Percentiles rank a stretch among this genome's conserved stretches.
These are phyloP conservation scores for Plasmopara muralis DNA, from an alignment of 352 stramenopile species.

Conservation along the genomic window DNA sequence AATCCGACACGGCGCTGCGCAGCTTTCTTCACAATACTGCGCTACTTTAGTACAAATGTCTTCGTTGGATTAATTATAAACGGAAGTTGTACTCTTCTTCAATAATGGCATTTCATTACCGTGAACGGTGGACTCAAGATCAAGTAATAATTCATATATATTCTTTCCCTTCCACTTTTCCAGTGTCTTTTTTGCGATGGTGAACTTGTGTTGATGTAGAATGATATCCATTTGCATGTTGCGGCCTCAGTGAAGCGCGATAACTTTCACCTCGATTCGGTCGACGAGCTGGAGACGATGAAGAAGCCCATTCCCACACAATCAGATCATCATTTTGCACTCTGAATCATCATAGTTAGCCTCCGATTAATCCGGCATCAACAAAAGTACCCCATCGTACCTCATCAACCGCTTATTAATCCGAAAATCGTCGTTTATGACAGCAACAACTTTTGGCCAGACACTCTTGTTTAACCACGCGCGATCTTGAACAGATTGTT, in stretches of 20 bases:
- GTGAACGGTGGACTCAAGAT: background rate
- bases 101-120: background rate
- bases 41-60: background rate
- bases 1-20: too few relatives aligned
- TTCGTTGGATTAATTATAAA: background rate
- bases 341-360: constrained; percentile 17
- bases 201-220: constrained; percentile 5
- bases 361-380: constrained; percentile 3
- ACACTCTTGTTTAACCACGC: constrained; percentile 47
- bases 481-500: constrained; percentile 34
- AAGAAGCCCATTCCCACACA: constrained; percentile 59
- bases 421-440: constrained; percentile 53
- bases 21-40: too few relatives aligned
- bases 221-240: background rate
- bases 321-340: constrained; percentile 36
- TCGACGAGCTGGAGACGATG: constrained; percentile 30
- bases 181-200: constrained; percentile 13
- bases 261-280: constrained; percentile 6
- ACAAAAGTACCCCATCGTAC: constrained; percentile 24
- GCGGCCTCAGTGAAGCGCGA: constrained; percentile 1
- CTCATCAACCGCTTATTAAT: constrained; percentile 33
- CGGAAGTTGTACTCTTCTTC: background rate
- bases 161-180: background rate
- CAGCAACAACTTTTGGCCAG: constrained; percentile 47
- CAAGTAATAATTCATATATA: background rate